Evolutionary conservation across 768 basidiomycete species (phyloP).

Genomic region (Panus rudis): DNA sequence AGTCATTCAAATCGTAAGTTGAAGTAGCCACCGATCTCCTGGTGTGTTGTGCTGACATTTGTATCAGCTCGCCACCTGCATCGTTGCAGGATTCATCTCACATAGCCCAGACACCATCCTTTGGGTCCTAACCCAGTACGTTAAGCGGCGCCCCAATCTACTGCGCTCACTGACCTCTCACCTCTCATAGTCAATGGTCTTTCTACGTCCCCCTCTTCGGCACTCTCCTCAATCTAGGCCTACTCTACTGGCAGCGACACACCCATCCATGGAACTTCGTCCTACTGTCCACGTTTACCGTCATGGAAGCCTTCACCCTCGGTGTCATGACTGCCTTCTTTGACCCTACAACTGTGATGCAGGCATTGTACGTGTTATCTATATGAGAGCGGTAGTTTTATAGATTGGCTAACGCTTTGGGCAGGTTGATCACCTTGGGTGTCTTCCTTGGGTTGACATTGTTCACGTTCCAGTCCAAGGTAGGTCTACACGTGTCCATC

Average conservation of each 20-base stretch:
- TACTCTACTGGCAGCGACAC: constrained; percentile 91
- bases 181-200: constrained; percentile 55
- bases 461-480: constrained; percentile 94
- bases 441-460: constrained; percentile 91
- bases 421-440: constrained; percentile 81
- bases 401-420: background rate
- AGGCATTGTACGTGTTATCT: constrained; percentile 61
- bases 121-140: constrained; percentile 72
- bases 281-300: constrained; percentile 79
- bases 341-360: constrained; percentile 67
- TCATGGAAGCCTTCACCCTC: constrained; percentile 85
- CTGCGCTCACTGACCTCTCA: background rate
- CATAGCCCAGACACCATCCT: constrained; percentile 49
- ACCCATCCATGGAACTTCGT: constrained; percentile 83
- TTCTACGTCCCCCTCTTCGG: constrained; percentile 76
- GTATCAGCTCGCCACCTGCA: constrained; percentile 58
- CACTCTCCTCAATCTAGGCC: constrained; percentile 69
- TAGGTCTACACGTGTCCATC: constrained; percentile 23
- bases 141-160: constrained; percentile 5
- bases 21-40: too few species aligned
- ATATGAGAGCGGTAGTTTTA: background rate
- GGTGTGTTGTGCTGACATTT: too few species aligned
- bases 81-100: constrained; percentile 69
- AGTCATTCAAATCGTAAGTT: constrained; percentile 70
- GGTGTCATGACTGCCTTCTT: constrained; percentile 80